These are phyloP conservation scores for Epichloe glyceriae DNA, from an alignment of 2,329 filamentous ascomycete genomes.

Conservation along the genomic window DNA sequence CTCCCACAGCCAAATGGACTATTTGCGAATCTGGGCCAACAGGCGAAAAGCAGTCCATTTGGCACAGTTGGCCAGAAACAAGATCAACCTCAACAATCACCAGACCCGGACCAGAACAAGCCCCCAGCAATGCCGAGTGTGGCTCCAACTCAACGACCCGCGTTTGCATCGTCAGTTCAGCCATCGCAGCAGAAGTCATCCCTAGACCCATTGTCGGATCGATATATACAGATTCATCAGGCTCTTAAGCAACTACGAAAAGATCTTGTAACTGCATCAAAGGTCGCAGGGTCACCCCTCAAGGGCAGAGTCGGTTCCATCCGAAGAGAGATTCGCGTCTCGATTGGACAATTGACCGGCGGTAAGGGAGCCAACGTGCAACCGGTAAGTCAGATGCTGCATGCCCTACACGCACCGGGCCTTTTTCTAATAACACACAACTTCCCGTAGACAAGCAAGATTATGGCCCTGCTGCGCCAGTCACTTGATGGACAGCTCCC, in stretches of 20 bases:
- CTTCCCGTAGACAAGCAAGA: slow-evolving; percentile 20
- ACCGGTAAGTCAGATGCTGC: slow-evolving; percentile 19
- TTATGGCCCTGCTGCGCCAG: slow-evolving; percentile 33
- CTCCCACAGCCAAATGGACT: slow-evolving; percentile 10
- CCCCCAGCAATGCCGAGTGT: neutral
- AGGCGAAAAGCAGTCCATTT: slow-evolving; percentile 6
- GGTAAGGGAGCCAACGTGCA: slow-evolving; percentile 47
- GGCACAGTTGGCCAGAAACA: neutral
- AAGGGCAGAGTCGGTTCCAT: slow-evolving; percentile 59
- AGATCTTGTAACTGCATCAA: slow-evolving; percentile 42
- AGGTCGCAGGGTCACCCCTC: slow-evolving; percentile 32
- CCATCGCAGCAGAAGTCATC: slow-evolving; percentile 2
- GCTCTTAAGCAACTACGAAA: slow-evolving; percentile 57
- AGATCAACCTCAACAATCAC: neutral
- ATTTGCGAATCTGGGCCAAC: slow-evolving; percentile 13
- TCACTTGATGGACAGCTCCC: slow-evolving; percentile 39
- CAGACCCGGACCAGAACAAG: neutral
- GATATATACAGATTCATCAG: slow-evolving; percentile 48
- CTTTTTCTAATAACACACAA: neutral
- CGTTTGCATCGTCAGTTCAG: neutral
- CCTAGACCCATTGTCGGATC: slow-evolving; percentile 20
- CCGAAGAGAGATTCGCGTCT: slow-evolving; percentile 57
- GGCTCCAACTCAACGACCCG: slow-evolving; percentile 1
- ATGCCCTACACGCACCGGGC: slow-evolving; percentile 3
- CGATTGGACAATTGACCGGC: slow-evolving; percentile 59